phyloP scores from a whole-genome alignment of 1,139 yeast genomes.

The Debaryomyces coudertii region DNA sequence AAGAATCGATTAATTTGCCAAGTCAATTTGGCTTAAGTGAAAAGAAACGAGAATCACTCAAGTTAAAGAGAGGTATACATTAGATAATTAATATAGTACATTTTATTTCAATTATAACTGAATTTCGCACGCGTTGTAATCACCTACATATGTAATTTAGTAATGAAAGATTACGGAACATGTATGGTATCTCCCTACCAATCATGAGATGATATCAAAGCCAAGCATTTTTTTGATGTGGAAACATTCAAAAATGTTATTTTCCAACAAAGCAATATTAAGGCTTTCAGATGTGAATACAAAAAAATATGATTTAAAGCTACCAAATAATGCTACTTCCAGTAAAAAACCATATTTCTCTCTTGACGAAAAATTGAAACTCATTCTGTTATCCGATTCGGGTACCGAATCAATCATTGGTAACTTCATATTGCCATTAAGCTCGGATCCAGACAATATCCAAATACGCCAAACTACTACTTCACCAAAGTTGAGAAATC shows the following conservation, averaged over 20 bases:
- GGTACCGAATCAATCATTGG: background rate
- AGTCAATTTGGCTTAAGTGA: conserved; percentile 43
- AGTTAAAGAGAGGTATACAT: conserved; percentile 51
- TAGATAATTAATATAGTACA: conserved; percentile 18
- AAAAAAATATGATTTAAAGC: conserved; percentile 1
- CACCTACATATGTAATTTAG: no score
- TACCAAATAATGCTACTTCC: background rate
- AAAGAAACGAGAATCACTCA: conserved; percentile 51
- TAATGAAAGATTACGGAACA: background rate
- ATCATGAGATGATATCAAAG: conserved; percentile 3
- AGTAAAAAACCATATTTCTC: background rate
- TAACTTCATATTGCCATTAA: conserved; percentile 1
- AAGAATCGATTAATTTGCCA: conserved; percentile 30
- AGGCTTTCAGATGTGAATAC: conserved; percentile 3
- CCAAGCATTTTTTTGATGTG: background rate
- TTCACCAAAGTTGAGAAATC: conserved; percentile 1
- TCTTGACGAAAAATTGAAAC: background rate
- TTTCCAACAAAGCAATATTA: background rate
- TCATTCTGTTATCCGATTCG: background rate
- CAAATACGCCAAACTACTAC: background rate
- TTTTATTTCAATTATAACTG: background rate
- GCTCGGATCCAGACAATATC: background rate
- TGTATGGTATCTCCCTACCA: background rate
- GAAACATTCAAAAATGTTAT: background rate
- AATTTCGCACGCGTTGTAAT: conserved; percentile 1